Evolutionary conservation across 805 yeast species (phyloP).

Genomic region (Saccharomycopsis sp.): DNA sequence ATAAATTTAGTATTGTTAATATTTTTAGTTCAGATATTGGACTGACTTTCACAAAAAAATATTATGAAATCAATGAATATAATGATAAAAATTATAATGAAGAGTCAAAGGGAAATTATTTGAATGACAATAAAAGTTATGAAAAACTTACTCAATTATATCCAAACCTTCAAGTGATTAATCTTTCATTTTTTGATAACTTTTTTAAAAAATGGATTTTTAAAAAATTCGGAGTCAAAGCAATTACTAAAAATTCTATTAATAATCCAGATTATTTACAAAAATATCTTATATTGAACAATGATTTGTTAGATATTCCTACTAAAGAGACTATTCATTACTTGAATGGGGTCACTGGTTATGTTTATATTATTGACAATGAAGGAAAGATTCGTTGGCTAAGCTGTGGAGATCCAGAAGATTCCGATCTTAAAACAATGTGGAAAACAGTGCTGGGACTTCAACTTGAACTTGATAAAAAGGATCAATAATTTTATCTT

Average conservation of each 20-base stretch:
- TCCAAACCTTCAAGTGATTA: slow-evolving; percentile 61
- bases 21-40: slow-evolving; percentile 63
- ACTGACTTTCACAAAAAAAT: slow-evolving; percentile 51
- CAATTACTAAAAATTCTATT: slow-evolving; percentile 32
- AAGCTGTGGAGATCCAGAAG: slow-evolving; percentile 69
- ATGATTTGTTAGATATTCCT: slow-evolving; percentile 44
- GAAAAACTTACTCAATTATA: slow-evolving; percentile 29
- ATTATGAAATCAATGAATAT: slow-evolving; percentile 28
- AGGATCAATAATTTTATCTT: too few species aligned
- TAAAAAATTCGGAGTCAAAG: slow-evolving; percentile 33
- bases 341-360: slow-evolving; percentile 75
- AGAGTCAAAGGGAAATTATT: slow-evolving; percentile 30
- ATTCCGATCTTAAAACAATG: slow-evolving; percentile 49
- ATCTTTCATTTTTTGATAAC: slow-evolving; percentile 67
- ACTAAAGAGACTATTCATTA: slow-evolving; percentile 50
- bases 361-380: slow-evolving; percentile 66
- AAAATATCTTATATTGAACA: slow-evolving; percentile 54
- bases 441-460: slow-evolving; percentile 60
- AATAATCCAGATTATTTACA: slow-evolving; percentile 30
- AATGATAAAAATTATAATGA: too few species aligned
- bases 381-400: slow-evolving; percentile 82
- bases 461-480: slow-evolving; percentile 43
- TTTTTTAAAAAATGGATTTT: slow-evolving; percentile 58
- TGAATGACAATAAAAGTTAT: slow-evolving; percentile 31
- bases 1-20: slow-evolving; percentile 53